Conservation (phyloP, 805 yeast genomes). For the Metschnikowia arizonensis region DNA sequence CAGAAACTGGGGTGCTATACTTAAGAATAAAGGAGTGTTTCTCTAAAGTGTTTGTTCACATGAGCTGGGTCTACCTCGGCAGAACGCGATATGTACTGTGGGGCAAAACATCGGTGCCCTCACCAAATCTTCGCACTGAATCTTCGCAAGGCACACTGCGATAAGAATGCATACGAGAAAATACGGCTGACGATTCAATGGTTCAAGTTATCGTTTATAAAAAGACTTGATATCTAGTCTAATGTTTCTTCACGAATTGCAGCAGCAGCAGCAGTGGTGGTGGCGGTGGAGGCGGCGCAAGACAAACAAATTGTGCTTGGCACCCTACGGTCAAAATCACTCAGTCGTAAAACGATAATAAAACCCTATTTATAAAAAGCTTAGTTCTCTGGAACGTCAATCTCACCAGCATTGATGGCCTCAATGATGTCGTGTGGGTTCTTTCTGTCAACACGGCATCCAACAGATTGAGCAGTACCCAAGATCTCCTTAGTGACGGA, state of each 20-base stretch:
- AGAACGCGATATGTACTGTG: constrained; percentile 4
- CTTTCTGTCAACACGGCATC: constrained; percentile 98
- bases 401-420: constrained; percentile 97
- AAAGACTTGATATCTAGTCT: too few species aligned
- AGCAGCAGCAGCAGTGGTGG: too few species aligned
- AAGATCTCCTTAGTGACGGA: constrained; percentile 98
- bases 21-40: background rate
- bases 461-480: constrained; percentile 99
- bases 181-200: background rate
- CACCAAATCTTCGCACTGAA: background rate
- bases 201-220: background rate
- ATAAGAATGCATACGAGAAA: background rate
- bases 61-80: constrained; percentile 6
- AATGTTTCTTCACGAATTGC: background rate
- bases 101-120: constrained; percentile 6
- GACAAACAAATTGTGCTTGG: too few species aligned
- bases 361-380: constrained; percentile 36
- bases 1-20: background rate
- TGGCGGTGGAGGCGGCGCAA: too few species aligned
- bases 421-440: constrained; percentile 99
- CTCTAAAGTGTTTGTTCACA: background rate
- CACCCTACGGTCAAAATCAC: constrained; percentile 5
- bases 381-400: constrained; percentile 84
- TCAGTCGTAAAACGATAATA: constrained; percentile 33
- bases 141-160: background rate